Evolutionary conservation across 2,329 filamentous ascomycete genomes (phyloP).

Genomic region (Falciphora oryzae): DNA sequence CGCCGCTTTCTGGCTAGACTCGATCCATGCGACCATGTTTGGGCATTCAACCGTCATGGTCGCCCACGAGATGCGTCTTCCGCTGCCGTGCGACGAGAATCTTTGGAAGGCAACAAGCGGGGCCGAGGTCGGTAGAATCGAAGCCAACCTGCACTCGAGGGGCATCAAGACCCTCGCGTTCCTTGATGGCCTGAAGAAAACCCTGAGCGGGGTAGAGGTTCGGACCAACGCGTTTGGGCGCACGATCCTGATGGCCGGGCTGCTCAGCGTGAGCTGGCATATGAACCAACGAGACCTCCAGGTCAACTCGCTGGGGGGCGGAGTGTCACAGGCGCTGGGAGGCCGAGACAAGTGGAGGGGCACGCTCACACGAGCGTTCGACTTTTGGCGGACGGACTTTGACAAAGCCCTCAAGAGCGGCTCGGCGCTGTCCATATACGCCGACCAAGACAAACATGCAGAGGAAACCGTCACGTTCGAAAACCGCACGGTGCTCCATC

Average conservation of each 20-base stretch:
- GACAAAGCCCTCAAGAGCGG: conserved; percentile 69
- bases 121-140: conserved; percentile 77
- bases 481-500: conserved; percentile 81
- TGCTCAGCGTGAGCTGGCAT: conserved; percentile 93
- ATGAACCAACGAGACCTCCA: conserved; percentile 96
- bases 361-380: conserved; percentile 79
- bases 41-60: conserved; percentile 97
- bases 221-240: conserved; percentile 90
- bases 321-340: conserved; percentile 72
- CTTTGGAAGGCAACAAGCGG: conserved; percentile 89
- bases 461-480: conserved; percentile 67
- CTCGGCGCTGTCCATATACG: conserved; percentile 41
- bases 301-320: conserved; percentile 70
- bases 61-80: conserved; percentile 87
- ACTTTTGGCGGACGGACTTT: conserved; percentile 90
- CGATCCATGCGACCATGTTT: conserved; percentile 96
- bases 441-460: conserved; percentile 49
- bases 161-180: conserved; percentile 83
- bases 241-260: conserved; percentile 86
- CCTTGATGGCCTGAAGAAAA: conserved; percentile 84
- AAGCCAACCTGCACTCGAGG: conserved; percentile 72
- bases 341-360: conserved; percentile 88
- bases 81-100: conserved; percentile 85
- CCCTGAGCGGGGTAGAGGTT: conserved; percentile 77
- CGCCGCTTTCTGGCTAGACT: conserved; percentile 91